Evolutionary conservation across 768 basidiomycete species (phyloP).

Genomic region (Mycena crocata): DNA sequence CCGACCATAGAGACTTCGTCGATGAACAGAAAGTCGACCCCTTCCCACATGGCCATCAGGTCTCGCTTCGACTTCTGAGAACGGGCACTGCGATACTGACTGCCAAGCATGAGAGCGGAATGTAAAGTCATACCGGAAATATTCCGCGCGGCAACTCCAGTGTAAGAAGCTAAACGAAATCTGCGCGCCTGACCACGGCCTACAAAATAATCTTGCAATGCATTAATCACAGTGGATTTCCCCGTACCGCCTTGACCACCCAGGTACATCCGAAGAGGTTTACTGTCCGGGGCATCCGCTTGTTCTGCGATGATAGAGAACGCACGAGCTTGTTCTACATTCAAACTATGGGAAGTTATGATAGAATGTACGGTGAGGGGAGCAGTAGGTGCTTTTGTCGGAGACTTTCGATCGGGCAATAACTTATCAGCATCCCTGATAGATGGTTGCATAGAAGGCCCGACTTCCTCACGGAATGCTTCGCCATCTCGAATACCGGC

Average conservation of each 20-base stretch:
- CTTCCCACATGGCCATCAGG: constrained; percentile 49
- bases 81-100: not conserved
- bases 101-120: constrained; percentile 37
- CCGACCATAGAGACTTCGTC: constrained; percentile 57
- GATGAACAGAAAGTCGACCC: constrained; percentile 52
- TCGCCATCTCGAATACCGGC: too few species aligned
- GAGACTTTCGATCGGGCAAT: too few species aligned
- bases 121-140: constrained; percentile 55
- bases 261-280: constrained; percentile 48
- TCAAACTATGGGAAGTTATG: constrained; percentile 42
- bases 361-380: constrained; percentile 26
- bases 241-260: constrained; percentile 56
- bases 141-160: constrained; percentile 53
- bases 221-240: constrained; percentile 52
- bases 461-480: too few species aligned
- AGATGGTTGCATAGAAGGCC: too few species aligned
- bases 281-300: constrained; percentile 20
- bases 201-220: constrained; percentile 46
- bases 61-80: constrained; percentile 27
- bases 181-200: constrained; percentile 31
- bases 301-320: constrained; percentile 45
- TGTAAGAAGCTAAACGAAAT: constrained; percentile 47
- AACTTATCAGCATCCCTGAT: too few species aligned
- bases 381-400: not conserved
- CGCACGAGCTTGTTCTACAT: constrained; percentile 47